These are phyloP conservation scores for Saccharomycopsis selenospora DNA, from an alignment of 805 yeast species.

Conservation along the genomic window DNA sequence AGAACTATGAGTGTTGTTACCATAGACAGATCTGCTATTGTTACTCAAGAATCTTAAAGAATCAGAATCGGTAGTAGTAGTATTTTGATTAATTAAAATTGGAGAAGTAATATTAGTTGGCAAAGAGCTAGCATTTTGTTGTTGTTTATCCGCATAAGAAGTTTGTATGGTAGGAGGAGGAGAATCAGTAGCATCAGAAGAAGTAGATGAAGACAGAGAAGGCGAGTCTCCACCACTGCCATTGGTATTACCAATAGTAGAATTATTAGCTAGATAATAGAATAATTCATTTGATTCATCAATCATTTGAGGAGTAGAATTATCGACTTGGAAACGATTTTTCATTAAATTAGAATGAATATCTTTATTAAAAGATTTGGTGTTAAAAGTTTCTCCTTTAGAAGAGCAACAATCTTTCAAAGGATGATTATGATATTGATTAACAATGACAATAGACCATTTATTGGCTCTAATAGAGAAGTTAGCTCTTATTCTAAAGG, in stretches of 20 bases:
- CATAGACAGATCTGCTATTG: background rate
- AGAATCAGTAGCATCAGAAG: background rate
- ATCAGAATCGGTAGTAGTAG: background rate
- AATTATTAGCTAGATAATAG: background rate
- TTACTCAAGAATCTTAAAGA: background rate
- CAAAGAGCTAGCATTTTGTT: too few species aligned
- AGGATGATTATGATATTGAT: slow-evolving; percentile 54
- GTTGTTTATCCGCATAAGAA: too few species aligned
- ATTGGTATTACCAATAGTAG: background rate
- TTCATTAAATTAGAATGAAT: slow-evolving; percentile 15
- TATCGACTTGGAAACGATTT: slow-evolving; percentile 9
- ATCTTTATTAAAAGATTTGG: slow-evolving; percentile 15
- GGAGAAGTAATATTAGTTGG: background rate
- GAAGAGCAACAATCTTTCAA: slow-evolving; percentile 22
- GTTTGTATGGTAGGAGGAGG: background rate
- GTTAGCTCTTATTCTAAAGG: slow-evolving; percentile 60
- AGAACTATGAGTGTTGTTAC: background rate
- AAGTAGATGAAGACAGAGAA: background rate
- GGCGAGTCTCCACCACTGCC: background rate
- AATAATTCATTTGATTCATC: slow-evolving; percentile 2
- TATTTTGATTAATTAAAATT: background rate
- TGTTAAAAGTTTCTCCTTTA: slow-evolving; percentile 14
- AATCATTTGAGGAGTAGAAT: slow-evolving; percentile 15
- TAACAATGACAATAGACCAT: slow-evolving; percentile 57
- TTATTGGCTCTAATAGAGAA: slow-evolving; percentile 42